Evolutionary conservation across 805 yeast genomes (phyloP).

Genomic region (Myxozyma neotropica): DNA sequence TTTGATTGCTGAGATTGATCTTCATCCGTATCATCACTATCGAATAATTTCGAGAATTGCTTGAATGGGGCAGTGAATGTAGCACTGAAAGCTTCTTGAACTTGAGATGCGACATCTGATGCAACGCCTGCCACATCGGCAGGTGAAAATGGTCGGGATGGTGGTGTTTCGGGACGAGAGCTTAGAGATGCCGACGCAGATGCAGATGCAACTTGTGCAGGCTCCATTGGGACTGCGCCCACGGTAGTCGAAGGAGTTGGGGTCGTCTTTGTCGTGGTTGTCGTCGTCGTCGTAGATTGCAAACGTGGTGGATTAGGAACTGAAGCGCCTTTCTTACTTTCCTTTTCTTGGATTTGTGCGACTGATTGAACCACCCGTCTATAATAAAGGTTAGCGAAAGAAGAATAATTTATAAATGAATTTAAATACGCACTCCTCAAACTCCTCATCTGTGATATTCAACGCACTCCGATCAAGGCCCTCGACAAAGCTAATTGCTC

Average conservation of each 20-base stretch:
- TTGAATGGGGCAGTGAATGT: conserved; percentile 54
- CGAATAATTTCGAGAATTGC: conserved; percentile 44
- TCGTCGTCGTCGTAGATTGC: neutral
- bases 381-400: neutral
- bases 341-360: conserved; percentile 48
- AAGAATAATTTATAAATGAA: neutral
- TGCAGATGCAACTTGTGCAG: neutral
- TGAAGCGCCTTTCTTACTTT: conserved; percentile 30
- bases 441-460: conserved; percentile 64
- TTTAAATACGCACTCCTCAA: conserved; percentile 43
- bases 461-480: conserved; percentile 59
- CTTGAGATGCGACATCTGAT: conserved; percentile 31
- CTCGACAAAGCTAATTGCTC: conserved; percentile 80
- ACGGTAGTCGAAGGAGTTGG: neutral
- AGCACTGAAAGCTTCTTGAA: conserved; percentile 32
- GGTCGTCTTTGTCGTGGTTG: neutral
- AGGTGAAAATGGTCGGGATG: conserved; percentile 27
- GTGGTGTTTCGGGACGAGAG: conserved; percentile 15
- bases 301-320: conserved; percentile 13
- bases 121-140: conserved; percentile 26
- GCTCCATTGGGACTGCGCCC: neutral
- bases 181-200: neutral
- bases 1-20: conserved; percentile 9
- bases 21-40: conserved; percentile 37
- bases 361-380: conserved; percentile 45